phyloP scores from a whole-genome alignment of 2,329 filamentous ascomycete species.

The Arthrinium puccinioides region DNA sequence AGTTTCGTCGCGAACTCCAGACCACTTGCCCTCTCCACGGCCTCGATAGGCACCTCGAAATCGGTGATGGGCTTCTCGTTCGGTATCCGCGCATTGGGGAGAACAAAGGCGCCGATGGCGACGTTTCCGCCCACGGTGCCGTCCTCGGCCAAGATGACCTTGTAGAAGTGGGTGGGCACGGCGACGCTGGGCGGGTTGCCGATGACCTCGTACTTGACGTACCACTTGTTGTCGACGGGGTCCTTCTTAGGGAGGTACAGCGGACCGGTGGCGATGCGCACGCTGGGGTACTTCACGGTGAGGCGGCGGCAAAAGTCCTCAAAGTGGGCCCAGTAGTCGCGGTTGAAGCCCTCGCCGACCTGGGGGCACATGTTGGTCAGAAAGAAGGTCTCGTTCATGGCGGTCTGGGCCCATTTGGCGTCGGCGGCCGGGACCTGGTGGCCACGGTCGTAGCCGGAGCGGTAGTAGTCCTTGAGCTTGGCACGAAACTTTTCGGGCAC shows the following conservation, averaged over 20 bases:
- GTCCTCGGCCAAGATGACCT: conserved; percentile 95
- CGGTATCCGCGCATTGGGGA: conserved; percentile 83
- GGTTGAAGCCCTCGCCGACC: conserved; percentile 96
- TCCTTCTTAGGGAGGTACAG: conserved; percentile 86
- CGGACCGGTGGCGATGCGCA: conserved; percentile 88
- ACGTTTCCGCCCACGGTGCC: conserved; percentile 58
- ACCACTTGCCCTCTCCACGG: conserved; percentile 84
- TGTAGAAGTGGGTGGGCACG: conserved; percentile 98
- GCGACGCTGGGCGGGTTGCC: conserved; percentile 88
- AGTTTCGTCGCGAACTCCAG: conserved; percentile 84
- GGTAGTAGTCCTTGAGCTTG: conserved; percentile 87
- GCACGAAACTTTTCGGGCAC: conserved; percentile 86
- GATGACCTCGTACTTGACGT: conserved; percentile 92
- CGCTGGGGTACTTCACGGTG: conserved; percentile 72
- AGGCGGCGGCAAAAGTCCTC: conserved; percentile 92
- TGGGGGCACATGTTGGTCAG: conserved; percentile 97
- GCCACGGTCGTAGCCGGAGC: conserved; percentile 89
- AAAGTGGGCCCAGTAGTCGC: conserved; percentile 98
- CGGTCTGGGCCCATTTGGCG: conserved; percentile 87
- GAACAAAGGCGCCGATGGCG: conserved; percentile 85
- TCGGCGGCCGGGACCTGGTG: conserved; percentile 97
- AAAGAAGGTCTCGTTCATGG: conserved; percentile 93
- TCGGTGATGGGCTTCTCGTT: conserved; percentile 83
- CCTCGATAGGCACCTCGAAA: conserved; percentile 93
- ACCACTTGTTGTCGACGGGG: conserved; percentile 82